phyloP scores from a whole-genome alignment of 257 asterid species.

The Cinchona pubescens region DNA sequence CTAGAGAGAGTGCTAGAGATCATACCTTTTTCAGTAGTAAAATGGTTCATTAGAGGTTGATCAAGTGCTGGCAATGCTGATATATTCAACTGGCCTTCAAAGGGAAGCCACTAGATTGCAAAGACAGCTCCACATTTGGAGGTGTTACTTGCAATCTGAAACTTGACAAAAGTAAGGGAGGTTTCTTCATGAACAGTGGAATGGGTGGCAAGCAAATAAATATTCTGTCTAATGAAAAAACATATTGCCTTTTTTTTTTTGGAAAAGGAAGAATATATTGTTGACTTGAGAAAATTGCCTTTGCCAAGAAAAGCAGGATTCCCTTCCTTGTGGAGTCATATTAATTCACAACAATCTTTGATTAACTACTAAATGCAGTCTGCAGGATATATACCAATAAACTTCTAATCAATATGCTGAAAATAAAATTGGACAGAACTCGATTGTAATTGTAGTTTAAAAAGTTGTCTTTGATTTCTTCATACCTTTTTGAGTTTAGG shows the following conservation, averaged over 20 bases:
- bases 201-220: constrained; percentile 13
- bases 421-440: background rate
- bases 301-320: background rate
- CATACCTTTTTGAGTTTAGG: no score
- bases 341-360: background rate
- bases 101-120: background rate
- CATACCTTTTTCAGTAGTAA: background rate
- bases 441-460: no score
- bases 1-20: background rate
- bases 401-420: no score
- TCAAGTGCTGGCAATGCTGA: background rate
- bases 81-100: background rate
- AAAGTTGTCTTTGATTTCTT: background rate
- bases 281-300: background rate
- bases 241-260: background rate
- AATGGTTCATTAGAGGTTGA: constrained; percentile 4
- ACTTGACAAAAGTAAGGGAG: background rate
- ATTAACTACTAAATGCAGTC: background rate
- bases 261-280: background rate
- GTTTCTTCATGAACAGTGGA: background rate
- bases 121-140: background rate
- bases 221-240: background rate
- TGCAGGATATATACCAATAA: background rate
- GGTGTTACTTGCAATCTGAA: constrained; percentile 11
- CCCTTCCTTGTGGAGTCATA: background rate